phyloP scores from a whole-genome alignment of 78 protist genomes.

The Bigelowiella natans region DNA sequence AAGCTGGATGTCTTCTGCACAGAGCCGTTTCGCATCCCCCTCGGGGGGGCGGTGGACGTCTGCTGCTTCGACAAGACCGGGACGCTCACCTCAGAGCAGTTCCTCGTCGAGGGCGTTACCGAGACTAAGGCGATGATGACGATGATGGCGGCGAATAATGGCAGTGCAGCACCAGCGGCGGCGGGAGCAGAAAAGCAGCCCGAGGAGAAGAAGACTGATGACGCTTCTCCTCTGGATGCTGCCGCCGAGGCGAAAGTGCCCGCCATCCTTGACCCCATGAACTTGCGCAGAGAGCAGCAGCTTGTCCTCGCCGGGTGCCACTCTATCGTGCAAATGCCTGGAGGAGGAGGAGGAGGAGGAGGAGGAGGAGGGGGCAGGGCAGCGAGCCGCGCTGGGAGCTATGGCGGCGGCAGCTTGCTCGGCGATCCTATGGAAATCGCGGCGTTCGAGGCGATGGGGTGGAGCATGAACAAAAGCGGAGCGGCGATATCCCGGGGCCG shows the following conservation, averaged over 20 bases:
- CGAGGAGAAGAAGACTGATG: neutral
- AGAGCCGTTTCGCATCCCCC: conserved; percentile 98
- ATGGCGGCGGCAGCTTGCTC: too few relatives aligned
- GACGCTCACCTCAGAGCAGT: conserved; percentile 82
- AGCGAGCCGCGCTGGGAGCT: too few relatives aligned
- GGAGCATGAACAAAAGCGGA: neutral
- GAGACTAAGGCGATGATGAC: neutral
- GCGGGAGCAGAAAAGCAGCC: neutral
- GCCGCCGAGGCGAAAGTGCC: too few relatives aligned
- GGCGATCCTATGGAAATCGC: conserved; percentile 97
- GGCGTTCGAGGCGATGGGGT: conserved; percentile 53
- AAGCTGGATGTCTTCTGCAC: conserved; percentile 83
- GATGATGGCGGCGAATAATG: neutral
- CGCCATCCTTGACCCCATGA: neutral
- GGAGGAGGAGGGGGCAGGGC: too few relatives aligned
- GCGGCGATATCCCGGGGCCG: neutral
- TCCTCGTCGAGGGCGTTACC: conserved; percentile 67
- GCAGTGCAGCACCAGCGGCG: neutral
- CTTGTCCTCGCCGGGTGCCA: conserved; percentile 72
- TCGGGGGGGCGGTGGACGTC: conserved; percentile 63
- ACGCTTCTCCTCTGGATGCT: too few relatives aligned
- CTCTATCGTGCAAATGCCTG: conserved; percentile 50
- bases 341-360: neutral
- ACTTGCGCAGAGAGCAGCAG: neutral
- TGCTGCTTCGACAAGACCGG: conserved; percentile 99